These are phyloP conservation scores for Microthlaspi erraticum DNA, from an alignment of 345 rosid genomes.

Conservation along the genomic window DNA sequence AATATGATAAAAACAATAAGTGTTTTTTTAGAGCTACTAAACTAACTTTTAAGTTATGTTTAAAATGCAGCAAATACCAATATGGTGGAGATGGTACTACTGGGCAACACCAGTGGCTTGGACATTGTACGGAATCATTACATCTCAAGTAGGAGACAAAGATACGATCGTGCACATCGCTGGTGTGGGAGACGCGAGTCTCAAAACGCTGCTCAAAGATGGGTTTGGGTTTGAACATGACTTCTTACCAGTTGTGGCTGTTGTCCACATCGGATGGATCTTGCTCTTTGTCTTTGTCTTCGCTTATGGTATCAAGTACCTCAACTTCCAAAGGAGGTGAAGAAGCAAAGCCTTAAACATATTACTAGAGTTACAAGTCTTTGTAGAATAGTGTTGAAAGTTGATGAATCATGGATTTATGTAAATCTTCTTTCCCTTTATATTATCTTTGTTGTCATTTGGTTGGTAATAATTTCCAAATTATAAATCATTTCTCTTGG, in stretches of 20 bases:
- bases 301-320: constrained; percentile 61
- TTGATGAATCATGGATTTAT: not conserved
- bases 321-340: constrained; percentile 69
- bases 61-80: constrained; percentile 62
- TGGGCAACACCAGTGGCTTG: constrained; percentile 80
- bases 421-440: constrained; percentile 23
- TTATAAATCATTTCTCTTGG: not conserved
- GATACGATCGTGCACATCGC: constrained; percentile 45
- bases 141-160: constrained; percentile 74
- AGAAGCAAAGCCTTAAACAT: not conserved
- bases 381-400: constrained; percentile 1
- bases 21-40: not conserved
- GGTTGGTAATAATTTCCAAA: constrained; percentile 2
- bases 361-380: not conserved
- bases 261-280: constrained; percentile 59
- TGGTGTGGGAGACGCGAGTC: constrained; percentile 40
- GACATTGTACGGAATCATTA: constrained; percentile 79
- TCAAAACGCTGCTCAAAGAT: constrained; percentile 56
- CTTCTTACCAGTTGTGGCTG: constrained; percentile 69
- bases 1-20: not conserved
- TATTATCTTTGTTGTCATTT: constrained; percentile 5
- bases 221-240: constrained; percentile 55
- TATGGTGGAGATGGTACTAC: constrained; percentile 98
- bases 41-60: not conserved
- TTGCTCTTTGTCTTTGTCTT: constrained; percentile 55